A percentile compares a stretch with the other conserved stretches of the same genome.
Evolutionary conservation across 768 basidiomycete species (phyloP).

Genomic region (Phylloporus arenicola): DNA sequence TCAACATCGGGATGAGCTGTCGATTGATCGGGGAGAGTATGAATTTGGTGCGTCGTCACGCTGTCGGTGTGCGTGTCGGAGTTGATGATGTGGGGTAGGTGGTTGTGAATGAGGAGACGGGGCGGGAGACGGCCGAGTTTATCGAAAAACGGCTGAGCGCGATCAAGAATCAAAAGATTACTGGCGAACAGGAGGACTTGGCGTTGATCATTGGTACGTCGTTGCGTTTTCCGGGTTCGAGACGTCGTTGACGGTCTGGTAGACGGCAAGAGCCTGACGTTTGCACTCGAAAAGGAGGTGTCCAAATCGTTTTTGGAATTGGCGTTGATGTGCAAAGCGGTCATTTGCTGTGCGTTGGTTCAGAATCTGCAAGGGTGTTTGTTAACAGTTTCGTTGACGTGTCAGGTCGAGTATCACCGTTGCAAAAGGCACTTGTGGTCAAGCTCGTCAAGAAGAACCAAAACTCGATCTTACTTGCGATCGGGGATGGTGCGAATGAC

Average conservation of each 20-base stretch:
- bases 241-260: not conserved
- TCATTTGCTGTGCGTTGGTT: constrained; percentile 77
- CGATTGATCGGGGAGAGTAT: constrained; percentile 96
- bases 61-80: not conserved
- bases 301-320: constrained; percentile 89
- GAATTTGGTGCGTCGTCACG: constrained; percentile 66
- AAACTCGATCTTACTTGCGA: constrained; percentile 89
- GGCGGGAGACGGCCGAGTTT: constrained; percentile 78
- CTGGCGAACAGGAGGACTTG: constrained; percentile 91
- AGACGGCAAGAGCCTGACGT: constrained; percentile 95
- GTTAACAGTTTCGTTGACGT: not conserved
- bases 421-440: constrained; percentile 96
- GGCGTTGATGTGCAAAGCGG: constrained; percentile 97
- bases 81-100: constrained; percentile 45
- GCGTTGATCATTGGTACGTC: constrained; percentile 84
- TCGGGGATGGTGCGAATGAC: constrained; percentile 97
- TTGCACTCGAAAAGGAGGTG: constrained; percentile 88
- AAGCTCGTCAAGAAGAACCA: constrained; percentile 98
- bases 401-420: constrained; percentile 89
- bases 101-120: constrained; percentile 87
- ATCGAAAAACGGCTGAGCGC: constrained; percentile 83
- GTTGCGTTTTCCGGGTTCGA: not conserved
- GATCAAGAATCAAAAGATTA: constrained; percentile 87
- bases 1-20: constrained; percentile 98
- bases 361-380: not conserved